Percentiles rank a stretch among this genome's conserved stretches.
phyloP scores from a whole-genome alignment of 2,329 filamentous ascomycete genomes.

The Trichoderma oligosporum region DNA sequence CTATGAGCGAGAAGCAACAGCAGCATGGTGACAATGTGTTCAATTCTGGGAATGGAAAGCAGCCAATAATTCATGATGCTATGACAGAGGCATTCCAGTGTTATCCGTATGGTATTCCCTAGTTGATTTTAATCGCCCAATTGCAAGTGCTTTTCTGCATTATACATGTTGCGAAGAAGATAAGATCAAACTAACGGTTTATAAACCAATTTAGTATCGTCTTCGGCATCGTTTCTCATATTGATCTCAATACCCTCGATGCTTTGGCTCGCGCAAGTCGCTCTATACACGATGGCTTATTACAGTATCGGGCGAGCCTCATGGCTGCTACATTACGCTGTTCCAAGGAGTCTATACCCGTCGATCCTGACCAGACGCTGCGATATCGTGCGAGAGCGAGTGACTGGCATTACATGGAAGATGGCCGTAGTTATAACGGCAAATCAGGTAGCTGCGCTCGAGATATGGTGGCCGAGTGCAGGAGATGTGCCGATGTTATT shows the following conservation, averaged over 20 bases:
- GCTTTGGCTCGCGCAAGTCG: conserved; percentile 78
- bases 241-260: conserved; percentile 86
- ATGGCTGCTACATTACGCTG: conserved; percentile 75
- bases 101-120: conserved; percentile 33
- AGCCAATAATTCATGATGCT: conserved; percentile 20
- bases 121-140: neutral
- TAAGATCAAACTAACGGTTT: neutral
- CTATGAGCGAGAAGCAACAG: conserved; percentile 4
- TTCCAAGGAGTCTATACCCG: conserved; percentile 60
- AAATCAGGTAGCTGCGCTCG: conserved; percentile 77
- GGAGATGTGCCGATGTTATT: conserved; percentile 70
- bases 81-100: conserved; percentile 34
- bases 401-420: conserved; percentile 59
- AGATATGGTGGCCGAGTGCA: conserved; percentile 81
- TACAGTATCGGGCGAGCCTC: conserved; percentile 73
- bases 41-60: neutral
- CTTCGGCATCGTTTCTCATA: conserved; percentile 66
- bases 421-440: conserved; percentile 52
- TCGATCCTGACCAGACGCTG: conserved; percentile 54
- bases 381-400: conserved; percentile 51
- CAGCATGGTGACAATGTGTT: neutral
- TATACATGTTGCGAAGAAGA: neutral
- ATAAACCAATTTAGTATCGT: conserved; percentile 59
- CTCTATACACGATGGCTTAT: conserved; percentile 69
- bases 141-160: too few relatives aligned